Conservation (phyloP, 192 early-diverging fungal genomes). For the Entomortierella beljakovae region DNA sequence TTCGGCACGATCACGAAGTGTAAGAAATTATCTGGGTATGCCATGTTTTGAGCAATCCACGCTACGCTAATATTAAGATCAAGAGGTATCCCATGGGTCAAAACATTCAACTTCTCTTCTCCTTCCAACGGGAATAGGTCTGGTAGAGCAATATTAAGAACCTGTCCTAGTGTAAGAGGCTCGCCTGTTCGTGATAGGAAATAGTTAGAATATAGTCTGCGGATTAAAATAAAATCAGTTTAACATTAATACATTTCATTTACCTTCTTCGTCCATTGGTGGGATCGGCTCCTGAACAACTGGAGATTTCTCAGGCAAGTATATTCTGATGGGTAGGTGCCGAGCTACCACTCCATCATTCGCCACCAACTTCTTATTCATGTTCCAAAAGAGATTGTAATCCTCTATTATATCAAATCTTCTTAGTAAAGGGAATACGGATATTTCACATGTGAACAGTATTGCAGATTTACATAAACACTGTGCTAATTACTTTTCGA, state of each 20-base stretch:
- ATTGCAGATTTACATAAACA: not conserved
- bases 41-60: constrained; percentile 78
- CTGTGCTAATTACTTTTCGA: constrained; percentile 54
- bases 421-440: not conserved
- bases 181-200: constrained; percentile 16
- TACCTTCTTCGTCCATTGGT: constrained; percentile 58
- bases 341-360: constrained; percentile 53
- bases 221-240: not conserved
- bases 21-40: constrained; percentile 85
- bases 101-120: constrained; percentile 56
- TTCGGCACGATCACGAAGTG: constrained; percentile 70
- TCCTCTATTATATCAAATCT: constrained; percentile 32
- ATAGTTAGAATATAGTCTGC: not conserved
- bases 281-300: constrained; percentile 69
- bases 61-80: constrained; percentile 71
- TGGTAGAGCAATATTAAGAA: constrained; percentile 61
- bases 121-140: constrained; percentile 42
- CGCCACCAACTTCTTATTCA: constrained; percentile 66
- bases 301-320: constrained; percentile 64
- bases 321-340: constrained; percentile 67
- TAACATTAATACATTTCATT: not conserved
- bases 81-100: constrained; percentile 75
- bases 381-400: constrained; percentile 67
- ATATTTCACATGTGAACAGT: no score
- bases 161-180: constrained; percentile 50